phyloP scores from a whole-genome alignment of 2,329 filamentous ascomycete genomes.

The Fusarium virguliforme region DNA sequence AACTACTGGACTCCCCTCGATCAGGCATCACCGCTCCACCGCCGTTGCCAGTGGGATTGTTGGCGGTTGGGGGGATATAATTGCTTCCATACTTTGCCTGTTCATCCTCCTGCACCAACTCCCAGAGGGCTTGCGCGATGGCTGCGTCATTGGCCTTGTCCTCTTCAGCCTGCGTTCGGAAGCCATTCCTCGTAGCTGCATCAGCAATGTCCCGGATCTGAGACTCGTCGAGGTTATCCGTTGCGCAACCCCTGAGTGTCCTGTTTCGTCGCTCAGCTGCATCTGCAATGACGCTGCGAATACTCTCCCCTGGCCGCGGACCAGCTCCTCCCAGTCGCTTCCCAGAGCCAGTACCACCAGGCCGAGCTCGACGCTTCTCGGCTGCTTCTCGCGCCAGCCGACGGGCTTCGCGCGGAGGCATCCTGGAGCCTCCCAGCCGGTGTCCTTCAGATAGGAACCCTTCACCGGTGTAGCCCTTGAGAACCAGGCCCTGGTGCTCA shows the following conservation, averaged over 20 bases:
- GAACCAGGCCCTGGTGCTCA: slow-evolving; percentile 82
- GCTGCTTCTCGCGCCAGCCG: slow-evolving; percentile 81
- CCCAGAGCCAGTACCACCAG: slow-evolving; percentile 77
- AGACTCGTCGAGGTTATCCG: slow-evolving; percentile 76
- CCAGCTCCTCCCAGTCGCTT: slow-evolving; percentile 79
- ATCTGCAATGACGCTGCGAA: slow-evolving; percentile 80
- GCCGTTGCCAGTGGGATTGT: slow-evolving; percentile 66
- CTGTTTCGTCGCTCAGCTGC: slow-evolving; percentile 79
- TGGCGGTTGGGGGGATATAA: slow-evolving; percentile 66
- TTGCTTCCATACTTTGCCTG: slow-evolving; percentile 68
- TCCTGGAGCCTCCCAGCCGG: slow-evolving; percentile 76
- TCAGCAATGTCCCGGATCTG: slow-evolving; percentile 77
- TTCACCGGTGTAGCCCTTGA: slow-evolving; percentile 92
- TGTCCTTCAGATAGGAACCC: slow-evolving; percentile 85
- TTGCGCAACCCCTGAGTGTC: slow-evolving; percentile 82
- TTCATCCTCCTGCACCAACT: slow-evolving; percentile 88
- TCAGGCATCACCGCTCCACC: slow-evolving; percentile 54
- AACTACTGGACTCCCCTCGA: slow-evolving; percentile 24
- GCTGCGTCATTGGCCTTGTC: slow-evolving; percentile 91
- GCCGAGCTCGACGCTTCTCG: slow-evolving; percentile 75
- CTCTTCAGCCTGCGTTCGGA: slow-evolving; percentile 87
- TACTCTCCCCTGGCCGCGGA: slow-evolving; percentile 72
- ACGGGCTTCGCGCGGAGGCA: slow-evolving; percentile 81
- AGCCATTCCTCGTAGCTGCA: slow-evolving; percentile 78
- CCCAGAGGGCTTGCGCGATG: slow-evolving; percentile 88